Percentiles rank a stretch among this genome's conserved stretches.
phyloP scores from a whole-genome alignment of 441 rosid species.

The Syzygium malaccense region DNA sequence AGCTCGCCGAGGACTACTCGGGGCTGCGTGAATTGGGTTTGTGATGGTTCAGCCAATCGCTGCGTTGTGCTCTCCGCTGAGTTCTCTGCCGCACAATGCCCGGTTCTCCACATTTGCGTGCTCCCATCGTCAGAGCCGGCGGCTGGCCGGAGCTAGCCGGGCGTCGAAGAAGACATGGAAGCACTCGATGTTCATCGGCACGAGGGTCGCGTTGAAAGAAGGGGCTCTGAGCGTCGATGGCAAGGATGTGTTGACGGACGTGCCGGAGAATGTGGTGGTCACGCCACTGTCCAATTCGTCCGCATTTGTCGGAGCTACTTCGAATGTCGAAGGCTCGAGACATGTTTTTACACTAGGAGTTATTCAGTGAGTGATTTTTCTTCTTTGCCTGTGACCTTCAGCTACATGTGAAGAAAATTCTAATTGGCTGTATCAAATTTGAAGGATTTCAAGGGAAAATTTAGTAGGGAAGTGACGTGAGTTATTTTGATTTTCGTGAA shows the following conservation, averaged over 20 bases:
- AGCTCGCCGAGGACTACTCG: background rate
- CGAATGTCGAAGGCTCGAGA: slow-evolving; percentile 12
- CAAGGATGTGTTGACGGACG: slow-evolving; percentile 20
- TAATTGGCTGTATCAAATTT: background rate
- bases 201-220: slow-evolving; percentile 30
- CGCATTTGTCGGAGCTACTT: slow-evolving; percentile 29
- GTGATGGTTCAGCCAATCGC: background rate
- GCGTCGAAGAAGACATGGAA: slow-evolving; percentile 18
- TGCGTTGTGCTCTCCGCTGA: background rate
- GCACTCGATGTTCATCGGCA: slow-evolving; percentile 26
- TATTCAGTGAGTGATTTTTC: slow-evolving; percentile 15
- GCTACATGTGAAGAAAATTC: background rate
- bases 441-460: background rate
- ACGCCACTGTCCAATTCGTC: slow-evolving; percentile 30
- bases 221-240: slow-evolving; percentile 28
- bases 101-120: slow-evolving; percentile 1
- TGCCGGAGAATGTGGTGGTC: slow-evolving; percentile 30
- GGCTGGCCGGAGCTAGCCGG: background rate
- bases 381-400: background rate
- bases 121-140: background rate
- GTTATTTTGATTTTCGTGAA: background rate
- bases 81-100: slow-evolving; percentile 4
- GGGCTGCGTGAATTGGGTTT: background rate
- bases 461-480: background rate
- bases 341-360: slow-evolving; percentile 39